Conservation (phyloP, 2,329 filamentous ascomycete genomes). For the Diplodia intermedia region DNA sequence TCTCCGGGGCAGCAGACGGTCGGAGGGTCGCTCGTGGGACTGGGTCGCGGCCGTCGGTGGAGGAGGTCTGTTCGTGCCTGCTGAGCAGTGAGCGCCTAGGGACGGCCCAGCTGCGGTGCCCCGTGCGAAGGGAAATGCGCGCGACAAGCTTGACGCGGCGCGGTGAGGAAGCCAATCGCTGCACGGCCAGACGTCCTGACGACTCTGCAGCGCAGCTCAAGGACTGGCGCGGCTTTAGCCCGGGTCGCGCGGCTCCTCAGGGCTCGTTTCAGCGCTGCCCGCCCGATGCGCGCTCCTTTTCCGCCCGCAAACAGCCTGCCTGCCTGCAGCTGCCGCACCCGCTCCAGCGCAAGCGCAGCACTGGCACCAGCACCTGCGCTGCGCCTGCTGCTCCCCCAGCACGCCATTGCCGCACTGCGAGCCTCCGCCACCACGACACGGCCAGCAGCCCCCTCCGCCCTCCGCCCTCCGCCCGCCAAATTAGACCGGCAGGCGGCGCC, state of each 20-base stretch:
- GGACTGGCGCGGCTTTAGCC: background rate
- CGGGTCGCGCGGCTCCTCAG: conserved; percentile 14
- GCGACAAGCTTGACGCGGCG: conserved; percentile 13
- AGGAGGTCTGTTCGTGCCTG: conserved; percentile 29
- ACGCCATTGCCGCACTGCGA: conserved; percentile 3
- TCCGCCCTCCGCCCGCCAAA: background rate
- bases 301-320: conserved; percentile 24
- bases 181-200: conserved; percentile 8
- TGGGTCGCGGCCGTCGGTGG: conserved; percentile 20
- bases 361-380: no score
- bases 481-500: conserved; percentile 22
- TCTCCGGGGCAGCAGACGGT: conserved; percentile 19
- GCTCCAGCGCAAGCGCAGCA: background rate
- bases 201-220: conserved; percentile 1
- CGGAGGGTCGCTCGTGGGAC: conserved; percentile 25
- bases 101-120: conserved; percentile 26
- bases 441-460: no score
- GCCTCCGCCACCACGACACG: background rate
- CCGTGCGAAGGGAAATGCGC: conserved; percentile 26
- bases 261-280: conserved; percentile 23
- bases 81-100: conserved; percentile 27
- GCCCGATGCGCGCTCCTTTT: conserved; percentile 25
- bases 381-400: no score
- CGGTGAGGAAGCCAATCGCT: conserved; percentile 20
- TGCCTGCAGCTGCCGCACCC: background rate